A percentile compares a stretch with the other conserved stretches of the same genome.
Conservation (phyloP, 768 basidiomycete species). For the Naematelia aurantialba region DNA sequence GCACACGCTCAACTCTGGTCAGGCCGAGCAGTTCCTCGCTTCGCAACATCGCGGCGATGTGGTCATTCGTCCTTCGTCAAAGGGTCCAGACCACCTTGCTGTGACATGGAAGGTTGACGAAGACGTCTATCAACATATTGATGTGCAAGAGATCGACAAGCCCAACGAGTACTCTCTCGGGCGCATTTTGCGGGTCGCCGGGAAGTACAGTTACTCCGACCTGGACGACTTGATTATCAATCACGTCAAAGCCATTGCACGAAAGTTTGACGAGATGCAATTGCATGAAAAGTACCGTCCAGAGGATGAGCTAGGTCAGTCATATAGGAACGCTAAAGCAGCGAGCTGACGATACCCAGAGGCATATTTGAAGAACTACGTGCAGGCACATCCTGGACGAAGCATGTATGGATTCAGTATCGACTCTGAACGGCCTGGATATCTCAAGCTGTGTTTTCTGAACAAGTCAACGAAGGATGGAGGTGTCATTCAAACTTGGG, state of each 20-base stretch:
- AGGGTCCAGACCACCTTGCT: slow-evolving; percentile 86
- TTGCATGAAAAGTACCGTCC: slow-evolving; percentile 89
- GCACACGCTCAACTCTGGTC: slow-evolving; percentile 83
- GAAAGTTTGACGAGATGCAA: slow-evolving; percentile 90
- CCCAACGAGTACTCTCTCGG: slow-evolving; percentile 51
- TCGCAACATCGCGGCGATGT: slow-evolving; percentile 92
- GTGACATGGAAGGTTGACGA: slow-evolving; percentile 99
- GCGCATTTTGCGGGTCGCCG: slow-evolving; percentile 52
- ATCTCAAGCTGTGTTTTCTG: slow-evolving; percentile 88
- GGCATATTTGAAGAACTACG: slow-evolving; percentile 78
- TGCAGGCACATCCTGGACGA: slow-evolving; percentile 87
- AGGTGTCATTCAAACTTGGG: slow-evolving; percentile 87
- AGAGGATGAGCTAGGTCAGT: slow-evolving; percentile 86
- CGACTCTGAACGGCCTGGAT: slow-evolving; percentile 83
- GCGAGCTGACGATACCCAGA: slow-evolving; percentile 55
- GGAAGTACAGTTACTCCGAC: slow-evolving; percentile 79
- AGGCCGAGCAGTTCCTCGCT: slow-evolving; percentile 85
- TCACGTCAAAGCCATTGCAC: slow-evolving; percentile 88
- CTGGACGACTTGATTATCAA: slow-evolving; percentile 95
- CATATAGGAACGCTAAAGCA: not conserved
- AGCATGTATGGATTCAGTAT: slow-evolving; percentile 94
- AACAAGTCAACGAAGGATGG: slow-evolving; percentile 71
- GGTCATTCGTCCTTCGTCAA: slow-evolving; percentile 91
- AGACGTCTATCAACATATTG: slow-evolving; percentile 88
- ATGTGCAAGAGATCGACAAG: slow-evolving; percentile 54